Percentiles rank a stretch among this genome's conserved stretches.
phyloP scores from a whole-genome alignment of 306 rosid genomes.

The Trifolium repens region DNA sequence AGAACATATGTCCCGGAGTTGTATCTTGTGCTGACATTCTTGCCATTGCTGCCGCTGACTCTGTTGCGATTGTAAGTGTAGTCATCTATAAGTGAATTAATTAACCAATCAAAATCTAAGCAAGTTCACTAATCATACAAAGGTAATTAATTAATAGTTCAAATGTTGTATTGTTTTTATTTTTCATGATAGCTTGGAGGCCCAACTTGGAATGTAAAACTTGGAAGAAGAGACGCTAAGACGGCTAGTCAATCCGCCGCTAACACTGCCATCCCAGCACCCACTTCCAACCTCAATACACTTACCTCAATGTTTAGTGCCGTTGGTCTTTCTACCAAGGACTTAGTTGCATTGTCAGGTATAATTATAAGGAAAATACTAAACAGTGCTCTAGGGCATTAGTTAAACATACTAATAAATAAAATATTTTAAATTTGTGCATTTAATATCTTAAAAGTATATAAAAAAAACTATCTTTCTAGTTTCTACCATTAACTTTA shows the following conservation, averaged over 20 bases:
- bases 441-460: no score
- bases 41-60: constrained; percentile 74
- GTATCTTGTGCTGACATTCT: constrained; percentile 91
- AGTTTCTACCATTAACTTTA: no score
- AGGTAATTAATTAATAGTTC: background rate
- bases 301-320: constrained; percentile 67
- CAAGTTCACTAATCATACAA: background rate
- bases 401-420: no score
- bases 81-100: background rate
- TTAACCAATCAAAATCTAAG: background rate
- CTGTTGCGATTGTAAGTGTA: constrained; percentile 59
- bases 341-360: constrained; percentile 86
- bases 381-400: no score
- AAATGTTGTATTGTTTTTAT: background rate
- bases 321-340: constrained; percentile 77
- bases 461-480: no score
- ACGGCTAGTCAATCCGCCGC: constrained; percentile 78
- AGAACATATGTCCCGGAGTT: constrained; percentile 75
- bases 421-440: no score
- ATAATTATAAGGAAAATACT: background rate
- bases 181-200: constrained; percentile 70
- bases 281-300: constrained; percentile 63
- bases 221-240: constrained; percentile 88
- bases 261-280: constrained; percentile 71
- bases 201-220: constrained; percentile 73